These are phyloP conservation scores for Sporisorium graminicola DNA, from an alignment of 1,284 basidiomycete genomes.

Conservation along the genomic window DNA sequence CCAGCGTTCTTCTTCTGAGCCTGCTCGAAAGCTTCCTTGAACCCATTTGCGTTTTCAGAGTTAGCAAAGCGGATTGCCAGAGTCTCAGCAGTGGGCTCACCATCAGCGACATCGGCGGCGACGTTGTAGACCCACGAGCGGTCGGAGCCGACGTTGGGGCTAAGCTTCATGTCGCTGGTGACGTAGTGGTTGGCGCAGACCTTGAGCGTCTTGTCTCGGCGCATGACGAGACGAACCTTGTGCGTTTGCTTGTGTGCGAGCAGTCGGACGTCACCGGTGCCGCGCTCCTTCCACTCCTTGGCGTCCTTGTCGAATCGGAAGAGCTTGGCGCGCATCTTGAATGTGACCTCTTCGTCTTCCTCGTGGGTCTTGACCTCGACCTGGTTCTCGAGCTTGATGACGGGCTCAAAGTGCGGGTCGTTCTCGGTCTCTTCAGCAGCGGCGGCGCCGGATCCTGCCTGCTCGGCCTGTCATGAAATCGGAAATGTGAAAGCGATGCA, in stretches of 20 bases:
- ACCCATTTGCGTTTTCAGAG: conserved; percentile 76
- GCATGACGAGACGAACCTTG: conserved; percentile 97
- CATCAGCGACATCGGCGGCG: conserved; percentile 86
- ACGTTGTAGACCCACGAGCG: conserved; percentile 97
- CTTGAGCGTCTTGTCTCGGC: conserved; percentile 99
- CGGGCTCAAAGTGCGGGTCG: conserved; percentile 94
- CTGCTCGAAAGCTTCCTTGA: conserved; percentile 67
- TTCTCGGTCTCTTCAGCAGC: conserved; percentile 80
- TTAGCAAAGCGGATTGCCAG: conserved; percentile 98
- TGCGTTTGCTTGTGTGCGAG: conserved; percentile 82
- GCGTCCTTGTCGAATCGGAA: conserved; percentile 89
- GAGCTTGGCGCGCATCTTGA: conserved; percentile 99
- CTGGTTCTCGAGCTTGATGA: conserved; percentile 95
- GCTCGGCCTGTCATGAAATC: conserved; percentile 22
- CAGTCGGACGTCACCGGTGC: conserved; percentile 67
- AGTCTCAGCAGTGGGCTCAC: conserved; percentile 88
- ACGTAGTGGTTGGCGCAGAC: conserved; percentile 99
- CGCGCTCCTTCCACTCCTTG: conserved; percentile 96
- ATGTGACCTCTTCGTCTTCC: conserved; percentile 91
- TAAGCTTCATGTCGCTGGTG: conserved; percentile 88
- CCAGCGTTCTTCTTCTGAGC: conserved; percentile 62
- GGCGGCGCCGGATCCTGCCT: conserved; percentile 30
- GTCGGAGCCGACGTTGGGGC: conserved; percentile 98
- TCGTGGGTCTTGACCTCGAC: conserved; percentile 95
- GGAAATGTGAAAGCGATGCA: background rate